Percentiles rank a stretch among this genome's conserved stretches.
Evolutionary conservation across 305 asterid species (phyloP).

Genomic region (Lippia alba): DNA sequence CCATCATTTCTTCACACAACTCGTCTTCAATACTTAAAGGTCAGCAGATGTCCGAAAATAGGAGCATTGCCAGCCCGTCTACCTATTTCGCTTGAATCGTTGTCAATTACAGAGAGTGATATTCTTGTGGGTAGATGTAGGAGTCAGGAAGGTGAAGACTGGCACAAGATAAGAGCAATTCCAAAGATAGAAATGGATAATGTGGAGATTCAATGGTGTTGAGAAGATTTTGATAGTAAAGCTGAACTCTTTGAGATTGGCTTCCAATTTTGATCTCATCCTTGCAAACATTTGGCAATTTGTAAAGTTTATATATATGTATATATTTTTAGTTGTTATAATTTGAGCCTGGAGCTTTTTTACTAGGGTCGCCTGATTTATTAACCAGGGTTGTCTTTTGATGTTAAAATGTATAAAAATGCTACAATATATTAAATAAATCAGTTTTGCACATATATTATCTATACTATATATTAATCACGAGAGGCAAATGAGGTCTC

Average conservation of each 20-base stretch:
- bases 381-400: too few species aligned
- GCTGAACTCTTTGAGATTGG: neutral
- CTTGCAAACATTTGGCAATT: neutral
- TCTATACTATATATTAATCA: too few species aligned
- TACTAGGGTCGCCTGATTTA: too few species aligned
- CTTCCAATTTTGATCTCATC: neutral
- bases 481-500: too few species aligned
- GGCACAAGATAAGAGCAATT: constrained; percentile 42
- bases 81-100: constrained; percentile 37
- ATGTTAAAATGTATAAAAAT: too few species aligned
- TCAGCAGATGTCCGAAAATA: constrained; percentile 36
- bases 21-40: constrained; percentile 22
- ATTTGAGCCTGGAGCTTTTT: too few species aligned
- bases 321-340: too few species aligned
- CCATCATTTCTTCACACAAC: constrained; percentile 30
- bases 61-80: constrained; percentile 30
- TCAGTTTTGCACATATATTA: too few species aligned
- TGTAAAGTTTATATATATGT: too few species aligned
- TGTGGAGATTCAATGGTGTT: constrained; percentile 33
- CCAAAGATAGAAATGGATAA: constrained; percentile 44
- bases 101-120: constrained; percentile 45
- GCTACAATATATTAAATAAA: too few species aligned
- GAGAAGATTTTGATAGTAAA: constrained; percentile 30
- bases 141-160: constrained; percentile 47
- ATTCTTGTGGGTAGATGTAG: constrained; percentile 48